These are phyloP conservation scores for Carpinus viminea DNA, from an alignment of 306 rosid genomes.

Conservation along the genomic window DNA sequence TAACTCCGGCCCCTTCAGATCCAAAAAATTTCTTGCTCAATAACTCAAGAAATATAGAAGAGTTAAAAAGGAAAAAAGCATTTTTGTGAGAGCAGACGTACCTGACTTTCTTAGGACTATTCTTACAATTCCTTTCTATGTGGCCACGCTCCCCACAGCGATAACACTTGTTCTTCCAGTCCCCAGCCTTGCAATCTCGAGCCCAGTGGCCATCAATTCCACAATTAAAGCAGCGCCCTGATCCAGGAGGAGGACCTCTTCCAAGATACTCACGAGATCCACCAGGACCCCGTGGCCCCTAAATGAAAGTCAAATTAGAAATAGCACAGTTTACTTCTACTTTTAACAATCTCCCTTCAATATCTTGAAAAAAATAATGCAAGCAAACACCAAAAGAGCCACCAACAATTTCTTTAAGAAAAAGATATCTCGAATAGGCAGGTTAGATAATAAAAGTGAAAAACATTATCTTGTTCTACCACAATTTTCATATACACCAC, in stretches of 20 bases:
- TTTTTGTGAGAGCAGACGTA: not conserved
- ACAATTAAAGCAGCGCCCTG: constrained; percentile 90
- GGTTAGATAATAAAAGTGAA: not conserved
- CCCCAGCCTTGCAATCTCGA: constrained; percentile 87
- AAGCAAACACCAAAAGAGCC: not conserved
- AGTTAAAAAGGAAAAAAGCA: not conserved
- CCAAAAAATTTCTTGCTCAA: not conserved
- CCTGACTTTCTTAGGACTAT: constrained; percentile 76
- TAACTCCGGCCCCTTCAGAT: constrained; percentile 38
- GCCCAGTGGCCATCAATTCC: constrained; percentile 96
- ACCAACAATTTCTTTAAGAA: not conserved
- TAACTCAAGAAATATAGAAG: not conserved
- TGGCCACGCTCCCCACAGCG: constrained; percentile 91
- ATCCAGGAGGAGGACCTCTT: constrained; percentile 86
- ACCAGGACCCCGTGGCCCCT: constrained; percentile 67
- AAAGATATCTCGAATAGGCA: not conserved
- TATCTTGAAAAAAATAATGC: not conserved
- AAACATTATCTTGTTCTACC: not conserved
- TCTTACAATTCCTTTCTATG: constrained; percentile 74
- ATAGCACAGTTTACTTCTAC: not conserved
- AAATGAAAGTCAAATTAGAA: not conserved
- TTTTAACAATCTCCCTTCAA: not conserved
- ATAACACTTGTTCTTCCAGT: constrained; percentile 87
- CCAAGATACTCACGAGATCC: constrained; percentile 69
- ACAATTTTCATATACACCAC: not conserved